Evolutionary conservation across 768 basidiomycete species (phyloP), one percentile per base, ranked within the genome.

Genomic region (Exsudoporus frostii): DNA sequence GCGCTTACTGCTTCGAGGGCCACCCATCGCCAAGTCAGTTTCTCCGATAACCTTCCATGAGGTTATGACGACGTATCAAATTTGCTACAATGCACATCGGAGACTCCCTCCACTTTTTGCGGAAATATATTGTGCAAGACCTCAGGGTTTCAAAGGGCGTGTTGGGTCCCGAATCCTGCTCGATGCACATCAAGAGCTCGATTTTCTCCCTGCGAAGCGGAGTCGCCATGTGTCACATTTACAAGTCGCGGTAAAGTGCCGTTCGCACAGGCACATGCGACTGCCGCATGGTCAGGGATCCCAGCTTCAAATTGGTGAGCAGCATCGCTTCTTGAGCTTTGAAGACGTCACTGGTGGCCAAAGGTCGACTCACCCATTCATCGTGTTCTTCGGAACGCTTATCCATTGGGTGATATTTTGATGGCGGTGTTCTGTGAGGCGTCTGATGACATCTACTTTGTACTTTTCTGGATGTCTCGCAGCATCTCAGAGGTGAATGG

Each of bases 231-330:
- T 37, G 54, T 40, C 43, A 56, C 36, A 11, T 24, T 39, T 45
- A 14, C 40, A 33, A 34, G 6, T 43, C 17, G 15, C 17, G 17
- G 8, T 10, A 17, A 27, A n/a, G 25, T 43, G 34, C 27, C 19
- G 25, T 45, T 48, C 48, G 33, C 48, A 48, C 5, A 45, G 22
- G 17, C 40, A 43, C 62, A 55, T 53, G 59, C 52, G 39, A 34
- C 34, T 22, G 37, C 54, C 34, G 47, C 57, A 43, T 67, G 63
- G 45, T 61, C 45, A 63, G 54, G 53, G 53, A 25, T 44, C 29
- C 14, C 34, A 33, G 17, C 22, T 10, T 30, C 25, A 36, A 43
- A 24, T 32, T 17, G 20, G 42, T 37, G 33, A 39, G 36, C 29
- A n/a, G 25, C 45, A 37, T 40, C 44, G 51, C 62, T 54, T 61